A percentile compares a stretch with the other conserved stretches of the same genome.
Evolutionary conservation across 257 asterid species (phyloP).

Genomic region (Solanum virginianum): DNA sequence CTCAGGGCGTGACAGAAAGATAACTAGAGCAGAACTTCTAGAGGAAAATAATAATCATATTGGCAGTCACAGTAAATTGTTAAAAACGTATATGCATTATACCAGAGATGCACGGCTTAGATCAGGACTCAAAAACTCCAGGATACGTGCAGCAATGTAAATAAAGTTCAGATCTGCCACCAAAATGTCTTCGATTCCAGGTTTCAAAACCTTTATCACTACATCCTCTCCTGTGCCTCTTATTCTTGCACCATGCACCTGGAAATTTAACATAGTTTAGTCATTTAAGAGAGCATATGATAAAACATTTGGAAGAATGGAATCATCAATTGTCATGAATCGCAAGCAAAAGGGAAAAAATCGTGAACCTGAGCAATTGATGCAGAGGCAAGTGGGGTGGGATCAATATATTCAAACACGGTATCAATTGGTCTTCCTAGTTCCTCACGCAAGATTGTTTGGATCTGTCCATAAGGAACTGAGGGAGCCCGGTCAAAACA

Average conservation of each 20-base stretch:
- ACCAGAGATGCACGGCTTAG: constrained; percentile 96
- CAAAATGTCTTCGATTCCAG: constrained; percentile 83
- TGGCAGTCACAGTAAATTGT: neutral
- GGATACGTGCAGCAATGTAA: constrained; percentile 75
- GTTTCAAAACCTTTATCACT: constrained; percentile 91
- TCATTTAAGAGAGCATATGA: neutral
- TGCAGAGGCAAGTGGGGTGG: constrained; percentile 94
- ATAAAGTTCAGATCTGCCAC: constrained; percentile 93
- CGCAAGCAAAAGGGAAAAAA: neutral
- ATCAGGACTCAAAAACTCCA: constrained; percentile 95
- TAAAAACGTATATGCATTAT: constrained; percentile 1
- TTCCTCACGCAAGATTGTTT: constrained; percentile 63
- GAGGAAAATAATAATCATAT: neutral
- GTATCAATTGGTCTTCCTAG: constrained; percentile 71
- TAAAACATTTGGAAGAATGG: neutral
- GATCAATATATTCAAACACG: constrained; percentile 81
- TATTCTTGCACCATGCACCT: constrained; percentile 96
- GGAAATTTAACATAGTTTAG: constrained; percentile 16
- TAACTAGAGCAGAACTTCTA: neutral
- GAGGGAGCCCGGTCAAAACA: constrained; percentile 91
- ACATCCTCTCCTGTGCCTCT: constrained; percentile 80
- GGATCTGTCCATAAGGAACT: constrained; percentile 72
- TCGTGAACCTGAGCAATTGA: constrained; percentile 85
- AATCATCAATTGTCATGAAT: neutral
- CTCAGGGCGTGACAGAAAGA: neutral